These are phyloP conservation scores for Solanum appendiculatum DNA, from an alignment of 257 asterid genomes.

Conservation along the genomic window DNA sequence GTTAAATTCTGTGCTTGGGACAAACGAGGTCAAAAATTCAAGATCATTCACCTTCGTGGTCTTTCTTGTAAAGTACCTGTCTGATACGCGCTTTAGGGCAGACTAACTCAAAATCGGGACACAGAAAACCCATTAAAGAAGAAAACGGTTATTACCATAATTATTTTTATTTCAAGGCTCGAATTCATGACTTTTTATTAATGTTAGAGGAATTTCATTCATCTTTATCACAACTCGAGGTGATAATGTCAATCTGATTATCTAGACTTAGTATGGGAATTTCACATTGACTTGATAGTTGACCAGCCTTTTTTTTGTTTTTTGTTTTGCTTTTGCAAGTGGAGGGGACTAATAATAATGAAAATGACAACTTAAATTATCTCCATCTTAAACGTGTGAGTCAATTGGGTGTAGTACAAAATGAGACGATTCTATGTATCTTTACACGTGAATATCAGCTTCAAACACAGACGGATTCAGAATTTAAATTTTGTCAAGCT, in stretches of 20 bases:
- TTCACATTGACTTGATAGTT: neutral
- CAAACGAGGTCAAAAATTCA: neutral
- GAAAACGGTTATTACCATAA: neutral
- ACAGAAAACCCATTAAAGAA: rapidly evolving
- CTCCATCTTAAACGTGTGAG: neutral
- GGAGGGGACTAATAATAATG: neutral
- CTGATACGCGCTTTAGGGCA: neutral
- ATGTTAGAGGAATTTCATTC: neutral
- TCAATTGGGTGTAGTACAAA: neutral
- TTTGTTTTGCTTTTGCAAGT: neutral
- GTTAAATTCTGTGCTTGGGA: neutral
- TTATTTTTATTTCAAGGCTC: neutral
- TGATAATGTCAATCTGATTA: neutral
- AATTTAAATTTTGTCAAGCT: neutral
- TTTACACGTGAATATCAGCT: neutral
- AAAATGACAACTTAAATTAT: neutral
- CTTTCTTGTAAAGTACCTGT: neutral
- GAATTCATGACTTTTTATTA: neutral
- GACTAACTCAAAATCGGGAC: rapidly evolving
- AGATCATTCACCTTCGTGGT: neutral
- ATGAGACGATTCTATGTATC: neutral
- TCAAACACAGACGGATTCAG: neutral
- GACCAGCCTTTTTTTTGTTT: neutral
- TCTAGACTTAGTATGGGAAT: neutral
- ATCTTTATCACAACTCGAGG: no score